Base-by-base conservation (phyloP, 129 eudicot genomes). In the Dittrichia graveolens region DNA sequence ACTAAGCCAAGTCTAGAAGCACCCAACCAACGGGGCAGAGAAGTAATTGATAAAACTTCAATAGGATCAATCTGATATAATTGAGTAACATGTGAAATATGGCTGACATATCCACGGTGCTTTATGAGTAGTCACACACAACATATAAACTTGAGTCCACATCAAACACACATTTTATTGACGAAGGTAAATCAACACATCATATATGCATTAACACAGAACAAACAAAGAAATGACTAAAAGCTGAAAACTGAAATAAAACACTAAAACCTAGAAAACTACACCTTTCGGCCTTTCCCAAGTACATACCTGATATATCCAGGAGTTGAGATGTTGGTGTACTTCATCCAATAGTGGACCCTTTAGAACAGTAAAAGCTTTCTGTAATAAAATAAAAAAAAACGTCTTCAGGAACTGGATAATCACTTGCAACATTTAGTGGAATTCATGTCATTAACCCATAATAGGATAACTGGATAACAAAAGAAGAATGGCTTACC, bases 261-360 rank as follows among this genome's bases (percentile, higher is more conserved):
- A 0, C 31, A 24, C 31, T 24, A 24, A 24, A 24, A 24, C 31
- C 31, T 24, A 24, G 31, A 24, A 24, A 24, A 24, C 67, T 14
- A 58, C 54, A 16, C 39, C 66, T 76, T 56, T n/a, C 6, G 44
- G 11, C 39, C 66, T 76, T 56, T n/a, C 6, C 8, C 60, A n/a
- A 65, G 57, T 14, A 60, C 34, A 48, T 58, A 92, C 98, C 98
- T 94, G 99, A 86, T 83, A 75, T 78, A 94, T 74, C 95, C 95
- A 90, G 31, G 96, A 50, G 77, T 85, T 90, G 49, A 88, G 19
- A 69, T 84, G 86, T 75, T 94, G 91, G 78, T 94, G 99, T 66
- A 94, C 87, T 82, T 94, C 99, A 79, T 94, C 97, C 81, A 90
- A 56, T 64, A 94, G 48, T 65, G 97, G 95, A 72, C 99, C 97